Evolutionary conservation across 75 land plant genomes (phyloP).

Genomic region (Picea glauca): DNA sequence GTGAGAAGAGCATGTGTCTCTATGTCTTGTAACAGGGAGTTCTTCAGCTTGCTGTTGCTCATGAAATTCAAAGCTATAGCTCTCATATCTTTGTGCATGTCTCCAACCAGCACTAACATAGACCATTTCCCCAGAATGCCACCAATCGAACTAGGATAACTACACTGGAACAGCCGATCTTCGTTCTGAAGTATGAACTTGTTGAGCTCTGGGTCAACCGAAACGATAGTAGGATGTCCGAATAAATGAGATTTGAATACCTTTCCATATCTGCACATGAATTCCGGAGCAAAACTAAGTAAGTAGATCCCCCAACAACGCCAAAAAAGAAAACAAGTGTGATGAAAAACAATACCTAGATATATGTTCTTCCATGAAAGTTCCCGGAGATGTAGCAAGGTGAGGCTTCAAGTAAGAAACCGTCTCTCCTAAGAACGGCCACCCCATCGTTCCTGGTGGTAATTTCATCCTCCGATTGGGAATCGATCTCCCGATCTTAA

Average conservation of each 20-base stretch:
- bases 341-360: conserved; percentile 26
- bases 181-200: conserved; percentile 74
- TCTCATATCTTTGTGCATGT: conserved; percentile 69
- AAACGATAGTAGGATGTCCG: conserved; percentile 70
- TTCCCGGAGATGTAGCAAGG: conserved; percentile 48
- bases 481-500: no score
- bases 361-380: conserved; percentile 70
- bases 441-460: conserved; percentile 68
- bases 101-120: conserved; percentile 73
- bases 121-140: conserved; percentile 86
- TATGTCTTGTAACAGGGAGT: conserved; percentile 48
- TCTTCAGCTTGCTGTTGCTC: conserved; percentile 37
- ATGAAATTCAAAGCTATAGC: conserved; percentile 63
- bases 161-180: conserved; percentile 64
- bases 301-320: no score
- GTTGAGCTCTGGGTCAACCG: conserved; percentile 74
- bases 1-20: conserved; percentile 48
- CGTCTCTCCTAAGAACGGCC: conserved; percentile 80
- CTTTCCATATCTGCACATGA: conserved; percentile 61
- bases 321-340: neutral
- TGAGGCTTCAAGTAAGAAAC: conserved; percentile 58
- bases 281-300: no score
- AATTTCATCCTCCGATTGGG: conserved; percentile 17
- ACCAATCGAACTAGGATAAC: conserved; percentile 66
- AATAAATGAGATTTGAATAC: conserved; percentile 74